These are phyloP conservation scores for Nephelium lappaceum DNA, from an alignment of 345 rosid species.

Conservation along the genomic window DNA sequence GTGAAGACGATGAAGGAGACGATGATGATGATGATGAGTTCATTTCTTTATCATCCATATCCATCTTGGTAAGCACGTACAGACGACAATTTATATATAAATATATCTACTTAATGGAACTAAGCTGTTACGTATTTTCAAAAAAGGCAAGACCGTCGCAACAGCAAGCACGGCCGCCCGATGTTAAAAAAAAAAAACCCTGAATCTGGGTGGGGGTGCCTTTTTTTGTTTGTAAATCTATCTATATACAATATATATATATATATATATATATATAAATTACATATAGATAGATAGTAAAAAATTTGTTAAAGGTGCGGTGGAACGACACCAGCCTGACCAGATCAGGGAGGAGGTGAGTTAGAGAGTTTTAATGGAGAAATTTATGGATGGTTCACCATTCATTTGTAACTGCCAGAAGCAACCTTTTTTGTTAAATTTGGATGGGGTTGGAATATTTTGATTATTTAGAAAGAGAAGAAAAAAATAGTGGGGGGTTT, in stretches of 20 bases:
- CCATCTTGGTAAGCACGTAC: background rate
- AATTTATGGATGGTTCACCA: conserved; percentile 17
- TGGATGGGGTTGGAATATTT: background rate
- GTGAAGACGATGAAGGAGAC: conserved; percentile 29
- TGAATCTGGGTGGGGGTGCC: conserved; percentile 18
- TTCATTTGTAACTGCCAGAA: conserved; percentile 21
- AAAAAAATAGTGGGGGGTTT: background rate
- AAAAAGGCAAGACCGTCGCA: conserved; percentile 34
- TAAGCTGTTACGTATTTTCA: background rate
- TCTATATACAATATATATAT: background rate
- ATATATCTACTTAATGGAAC: no score
- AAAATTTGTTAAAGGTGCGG: background rate
- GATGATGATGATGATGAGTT: background rate
- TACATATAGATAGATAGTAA: background rate
- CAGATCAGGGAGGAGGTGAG: conserved; percentile 26
- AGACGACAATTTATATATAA: no score
- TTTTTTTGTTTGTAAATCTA: background rate
- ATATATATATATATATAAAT: background rate
- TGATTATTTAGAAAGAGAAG: background rate
- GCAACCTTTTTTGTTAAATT: background rate
- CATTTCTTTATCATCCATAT: background rate
- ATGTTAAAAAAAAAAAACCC: background rate
- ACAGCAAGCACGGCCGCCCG: conserved; percentile 47
- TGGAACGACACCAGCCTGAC: conserved; percentile 40
- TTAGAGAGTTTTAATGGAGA: conserved; percentile 41